These are phyloP conservation scores for Nothophaeocryptopus gaeumannii DNA, from an alignment of 2,329 filamentous ascomycete species.

Conservation along the genomic window DNA sequence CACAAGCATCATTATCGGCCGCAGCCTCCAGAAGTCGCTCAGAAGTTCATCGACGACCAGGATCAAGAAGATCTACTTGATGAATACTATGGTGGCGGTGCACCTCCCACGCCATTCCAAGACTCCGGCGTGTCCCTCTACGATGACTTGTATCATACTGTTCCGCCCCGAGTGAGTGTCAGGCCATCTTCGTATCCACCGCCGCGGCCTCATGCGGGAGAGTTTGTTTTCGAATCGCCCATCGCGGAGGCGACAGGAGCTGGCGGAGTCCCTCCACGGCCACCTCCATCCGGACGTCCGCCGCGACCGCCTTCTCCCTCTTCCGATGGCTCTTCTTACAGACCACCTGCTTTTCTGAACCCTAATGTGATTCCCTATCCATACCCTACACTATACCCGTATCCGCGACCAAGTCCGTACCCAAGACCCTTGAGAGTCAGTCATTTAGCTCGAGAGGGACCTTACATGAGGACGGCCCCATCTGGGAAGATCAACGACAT, in stretches of 20 bases:
- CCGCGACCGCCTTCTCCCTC: background rate
- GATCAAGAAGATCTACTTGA: constrained; percentile 15
- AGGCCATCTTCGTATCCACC: constrained; percentile 1
- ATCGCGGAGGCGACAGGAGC: too few species aligned
- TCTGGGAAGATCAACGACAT: background rate
- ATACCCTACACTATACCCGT: background rate
- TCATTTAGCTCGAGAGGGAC: too few species aligned
- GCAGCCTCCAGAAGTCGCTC: too few species aligned
- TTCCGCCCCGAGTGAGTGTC: background rate
- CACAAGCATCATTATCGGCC: too few species aligned
- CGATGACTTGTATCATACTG: background rate
- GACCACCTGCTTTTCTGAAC: background rate
- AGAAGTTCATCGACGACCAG: constrained; percentile 1
- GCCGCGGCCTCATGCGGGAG: constrained; percentile 1
- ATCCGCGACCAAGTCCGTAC: background rate
- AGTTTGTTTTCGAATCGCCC: background rate
- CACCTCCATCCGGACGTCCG: background rate
- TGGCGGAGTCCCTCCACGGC: constrained; percentile 2
- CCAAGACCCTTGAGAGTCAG: background rate
- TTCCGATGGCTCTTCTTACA: background rate
- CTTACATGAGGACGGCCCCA: too few species aligned
- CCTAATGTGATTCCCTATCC: background rate
- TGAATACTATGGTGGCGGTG: constrained; percentile 13
- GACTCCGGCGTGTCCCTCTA: background rate
- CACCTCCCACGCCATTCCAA: background rate